These are phyloP conservation scores for Claviceps spartinae DNA, from an alignment of 2,329 filamentous ascomycete species.

Conservation along the genomic window DNA sequence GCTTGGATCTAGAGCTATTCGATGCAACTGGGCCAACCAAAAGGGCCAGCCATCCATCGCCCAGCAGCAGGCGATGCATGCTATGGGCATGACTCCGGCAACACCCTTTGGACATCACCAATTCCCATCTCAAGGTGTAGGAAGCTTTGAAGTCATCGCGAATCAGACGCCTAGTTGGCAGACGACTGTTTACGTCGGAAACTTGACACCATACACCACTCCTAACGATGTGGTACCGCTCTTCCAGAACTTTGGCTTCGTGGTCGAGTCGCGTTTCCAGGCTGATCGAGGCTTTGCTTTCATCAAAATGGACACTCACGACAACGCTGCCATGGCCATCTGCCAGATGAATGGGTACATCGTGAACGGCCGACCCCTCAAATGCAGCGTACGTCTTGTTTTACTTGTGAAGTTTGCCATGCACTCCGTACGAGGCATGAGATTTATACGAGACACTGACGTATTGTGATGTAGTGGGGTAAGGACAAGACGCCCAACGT, in stretches of 20 bases:
- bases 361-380: conserved; percentile 88
- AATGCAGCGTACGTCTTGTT: conserved; percentile 78
- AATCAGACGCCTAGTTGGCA: conserved; percentile 95
- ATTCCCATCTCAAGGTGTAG: conserved; percentile 90
- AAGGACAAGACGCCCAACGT: conserved; percentile 88
- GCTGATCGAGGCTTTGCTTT: conserved; percentile 96
- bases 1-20: conserved; percentile 94
- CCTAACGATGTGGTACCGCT: conserved; percentile 94
- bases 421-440: neutral
- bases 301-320: conserved; percentile 97
- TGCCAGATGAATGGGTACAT: conserved; percentile 97
- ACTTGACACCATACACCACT: conserved; percentile 93
- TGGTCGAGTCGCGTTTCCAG: conserved; percentile 95
- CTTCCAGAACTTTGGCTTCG: conserved; percentile 97
- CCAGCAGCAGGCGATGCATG: conserved; percentile 91
- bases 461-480: conserved; percentile 58
- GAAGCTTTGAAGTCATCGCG: conserved; percentile 95
- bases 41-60: conserved; percentile 99
- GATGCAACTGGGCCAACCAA: conserved; percentile 99
- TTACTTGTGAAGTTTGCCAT: conserved; percentile 1
- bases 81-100: conserved; percentile 96
- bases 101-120: conserved; percentile 95
- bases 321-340: conserved; percentile 96
- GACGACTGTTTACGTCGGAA: conserved; percentile 96
- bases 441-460: neutral